Conservation (phyloP, 805 yeast species). For the Maudiozyma serrabonitensis region DNA sequence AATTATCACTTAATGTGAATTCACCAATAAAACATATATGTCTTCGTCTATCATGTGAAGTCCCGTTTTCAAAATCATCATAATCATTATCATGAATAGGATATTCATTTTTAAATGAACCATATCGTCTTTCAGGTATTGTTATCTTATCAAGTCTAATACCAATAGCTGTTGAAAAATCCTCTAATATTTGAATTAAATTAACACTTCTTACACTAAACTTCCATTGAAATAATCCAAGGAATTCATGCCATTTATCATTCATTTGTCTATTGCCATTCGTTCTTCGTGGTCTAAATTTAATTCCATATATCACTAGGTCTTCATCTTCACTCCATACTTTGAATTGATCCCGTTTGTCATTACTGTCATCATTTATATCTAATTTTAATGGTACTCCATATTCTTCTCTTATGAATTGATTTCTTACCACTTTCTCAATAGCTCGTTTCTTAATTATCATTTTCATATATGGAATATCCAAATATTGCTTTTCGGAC, state of each 20-base stretch:
- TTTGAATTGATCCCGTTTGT: conserved; percentile 12
- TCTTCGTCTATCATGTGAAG: conserved; percentile 10
- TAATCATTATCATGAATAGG: conserved; percentile 17
- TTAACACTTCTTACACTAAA: conserved; percentile 18
- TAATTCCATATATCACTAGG: conserved; percentile 22
- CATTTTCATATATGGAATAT: conserved; percentile 13
- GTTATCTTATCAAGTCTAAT: conserved; percentile 19
- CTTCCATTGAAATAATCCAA: conserved; percentile 20
- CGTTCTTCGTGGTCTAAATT: conserved; percentile 9
- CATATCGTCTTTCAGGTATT: conserved; percentile 18
- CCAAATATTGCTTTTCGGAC: conserved; percentile 15
- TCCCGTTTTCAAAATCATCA: conserved; percentile 1
- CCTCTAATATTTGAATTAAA: conserved; percentile 9
- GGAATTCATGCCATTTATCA: conserved; percentile 20
- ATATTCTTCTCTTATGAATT: conserved; percentile 25
- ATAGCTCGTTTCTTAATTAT: conserved; percentile 17
- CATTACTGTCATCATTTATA: conserved; percentile 5
- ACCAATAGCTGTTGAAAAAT: conserved; percentile 15
- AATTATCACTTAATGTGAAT: conserved; percentile 15
- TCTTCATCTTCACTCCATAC: conserved; percentile 28
- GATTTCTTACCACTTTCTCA: conserved; percentile 20
- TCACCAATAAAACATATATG: conserved; percentile 27
- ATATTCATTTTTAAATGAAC: conserved; percentile 22
- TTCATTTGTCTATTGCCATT: conserved; percentile 2
- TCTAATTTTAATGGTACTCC: conserved; percentile 21